Conservation (phyloP, 2,329 filamentous ascomycete species). For the Colletotrichum magnum region DNA sequence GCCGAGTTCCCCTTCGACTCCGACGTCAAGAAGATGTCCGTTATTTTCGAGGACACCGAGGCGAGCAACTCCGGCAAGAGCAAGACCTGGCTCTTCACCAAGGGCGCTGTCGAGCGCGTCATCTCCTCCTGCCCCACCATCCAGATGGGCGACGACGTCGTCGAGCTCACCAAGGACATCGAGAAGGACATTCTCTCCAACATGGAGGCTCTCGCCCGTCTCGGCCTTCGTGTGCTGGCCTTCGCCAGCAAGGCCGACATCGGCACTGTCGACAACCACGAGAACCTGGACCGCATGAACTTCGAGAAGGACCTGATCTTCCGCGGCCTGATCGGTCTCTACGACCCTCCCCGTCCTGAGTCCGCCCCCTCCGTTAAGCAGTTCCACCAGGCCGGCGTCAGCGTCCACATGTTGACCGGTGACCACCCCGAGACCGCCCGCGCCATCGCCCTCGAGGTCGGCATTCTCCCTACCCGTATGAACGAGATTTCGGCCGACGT, state of each 20-base stretch:
- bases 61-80: constrained; percentile 42
- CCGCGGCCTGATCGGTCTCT: constrained; percentile 79
- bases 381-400: constrained; percentile 74
- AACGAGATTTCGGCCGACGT: constrained; percentile 66
- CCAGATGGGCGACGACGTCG: constrained; percentile 57
- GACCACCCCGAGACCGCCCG: constrained; percentile 76
- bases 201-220: constrained; percentile 77
- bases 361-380: constrained; percentile 70
- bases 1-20: constrained; percentile 83
- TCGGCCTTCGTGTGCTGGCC: constrained; percentile 78
- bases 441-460: constrained; percentile 75
- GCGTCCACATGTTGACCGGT: constrained; percentile 79
- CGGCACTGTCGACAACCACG: constrained; percentile 49
- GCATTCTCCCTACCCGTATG: constrained; percentile 70
- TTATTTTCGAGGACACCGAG: constrained; percentile 69
- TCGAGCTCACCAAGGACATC: constrained; percentile 66
- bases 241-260: constrained; percentile 68
- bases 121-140: constrained; percentile 73
- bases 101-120: constrained; percentile 79
- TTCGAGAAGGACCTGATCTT: constrained; percentile 75
- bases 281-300: constrained; percentile 65
- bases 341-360: constrained; percentile 79
- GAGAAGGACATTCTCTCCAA: constrained; percentile 72
- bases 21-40: constrained; percentile 82
- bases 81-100: constrained; percentile 69